phyloP scores from a whole-genome alignment of 352 stramenopile species.

The Thraustochytrium sp. region DNA sequence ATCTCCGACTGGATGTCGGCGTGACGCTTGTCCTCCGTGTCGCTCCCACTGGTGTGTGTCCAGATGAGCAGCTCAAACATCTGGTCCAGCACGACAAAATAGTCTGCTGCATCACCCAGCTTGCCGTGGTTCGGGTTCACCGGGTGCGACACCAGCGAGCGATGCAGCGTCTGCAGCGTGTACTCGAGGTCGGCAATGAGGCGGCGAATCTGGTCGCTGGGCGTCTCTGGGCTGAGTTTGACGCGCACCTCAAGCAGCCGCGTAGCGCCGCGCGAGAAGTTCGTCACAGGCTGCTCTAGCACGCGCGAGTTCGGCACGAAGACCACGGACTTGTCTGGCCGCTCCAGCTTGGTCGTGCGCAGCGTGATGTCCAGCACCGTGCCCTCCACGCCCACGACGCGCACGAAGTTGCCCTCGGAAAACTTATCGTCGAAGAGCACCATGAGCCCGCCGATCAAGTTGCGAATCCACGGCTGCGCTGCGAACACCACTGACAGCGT shows the following conservation, averaged over 20 bases:
- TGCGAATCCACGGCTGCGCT: conserved; percentile 39
- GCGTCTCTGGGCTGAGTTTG: conserved; percentile 7
- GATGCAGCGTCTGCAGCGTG: conserved; percentile 21
- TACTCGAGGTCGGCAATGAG: conserved; percentile 18
- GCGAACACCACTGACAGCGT: conserved; percentile 38
- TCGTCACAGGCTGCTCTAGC: conserved; percentile 38
- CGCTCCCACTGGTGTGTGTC: conserved; percentile 20
- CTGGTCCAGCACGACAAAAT: conserved; percentile 39
- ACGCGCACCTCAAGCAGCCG: conserved; percentile 37
- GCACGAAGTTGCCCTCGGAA: not conserved
- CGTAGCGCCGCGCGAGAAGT: conserved; percentile 19
- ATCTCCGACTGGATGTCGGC: conserved; percentile 35
- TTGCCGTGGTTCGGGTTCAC: not conserved
- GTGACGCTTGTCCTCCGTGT: conserved; percentile 10
- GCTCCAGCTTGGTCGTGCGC: conserved; percentile 9
- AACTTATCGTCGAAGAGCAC: conserved; percentile 41
- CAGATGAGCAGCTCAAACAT: conserved; percentile 39
- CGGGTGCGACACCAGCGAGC: conserved; percentile 11
- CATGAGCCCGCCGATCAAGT: conserved; percentile 26
- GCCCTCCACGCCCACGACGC: conserved; percentile 20
- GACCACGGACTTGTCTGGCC: conserved; percentile 24
- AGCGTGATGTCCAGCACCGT: conserved; percentile 33
- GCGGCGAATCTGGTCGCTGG: not conserved
- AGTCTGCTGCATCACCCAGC: not conserved
- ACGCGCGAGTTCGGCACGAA: conserved; percentile 40